Evolutionary conservation across 257 asterid genomes (phyloP).

Genomic region (Ocimum tenuiflorum): DNA sequence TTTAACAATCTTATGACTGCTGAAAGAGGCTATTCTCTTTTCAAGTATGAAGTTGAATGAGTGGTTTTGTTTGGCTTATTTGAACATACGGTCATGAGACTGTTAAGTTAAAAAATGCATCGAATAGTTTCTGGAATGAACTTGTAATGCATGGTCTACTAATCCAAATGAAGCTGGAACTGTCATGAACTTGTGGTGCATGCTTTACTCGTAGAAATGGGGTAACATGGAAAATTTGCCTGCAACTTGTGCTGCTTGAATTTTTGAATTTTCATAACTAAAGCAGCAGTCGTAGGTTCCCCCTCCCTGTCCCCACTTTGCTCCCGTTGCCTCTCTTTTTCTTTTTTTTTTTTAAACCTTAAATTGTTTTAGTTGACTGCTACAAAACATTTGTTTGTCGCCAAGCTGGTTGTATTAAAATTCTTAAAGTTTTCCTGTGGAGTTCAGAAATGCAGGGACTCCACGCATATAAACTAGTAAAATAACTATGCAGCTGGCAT

Average conservation of each 20-base stretch:
- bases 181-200: too few relatives aligned
- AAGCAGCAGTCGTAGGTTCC: too few relatives aligned
- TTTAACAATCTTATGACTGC: background rate
- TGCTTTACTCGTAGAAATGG: background rate
- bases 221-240: background rate
- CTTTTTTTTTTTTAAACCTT: too few relatives aligned
- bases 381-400: background rate
- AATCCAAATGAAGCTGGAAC: too few relatives aligned
- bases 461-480: background rate
- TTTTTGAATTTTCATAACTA: too few relatives aligned
- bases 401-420: too few relatives aligned
- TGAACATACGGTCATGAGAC: background rate
- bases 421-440: background rate
- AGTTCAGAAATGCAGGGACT: background rate
- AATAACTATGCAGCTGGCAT: background rate
- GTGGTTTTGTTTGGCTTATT: background rate
- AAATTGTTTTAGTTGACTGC: background rate
- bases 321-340: too few relatives aligned
- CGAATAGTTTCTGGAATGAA: background rate
- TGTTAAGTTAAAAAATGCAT: background rate
- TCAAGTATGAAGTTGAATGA: conserved; percentile 11
- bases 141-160: too few relatives aligned
- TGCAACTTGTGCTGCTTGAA: background rate
- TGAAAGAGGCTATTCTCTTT: background rate
- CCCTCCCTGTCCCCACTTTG: too few relatives aligned